Percentiles rank a stretch among this genome's conserved stretches.
Conservation (phyloP, 768 basidiomycete genomes). For the Russula vinacea region DNA sequence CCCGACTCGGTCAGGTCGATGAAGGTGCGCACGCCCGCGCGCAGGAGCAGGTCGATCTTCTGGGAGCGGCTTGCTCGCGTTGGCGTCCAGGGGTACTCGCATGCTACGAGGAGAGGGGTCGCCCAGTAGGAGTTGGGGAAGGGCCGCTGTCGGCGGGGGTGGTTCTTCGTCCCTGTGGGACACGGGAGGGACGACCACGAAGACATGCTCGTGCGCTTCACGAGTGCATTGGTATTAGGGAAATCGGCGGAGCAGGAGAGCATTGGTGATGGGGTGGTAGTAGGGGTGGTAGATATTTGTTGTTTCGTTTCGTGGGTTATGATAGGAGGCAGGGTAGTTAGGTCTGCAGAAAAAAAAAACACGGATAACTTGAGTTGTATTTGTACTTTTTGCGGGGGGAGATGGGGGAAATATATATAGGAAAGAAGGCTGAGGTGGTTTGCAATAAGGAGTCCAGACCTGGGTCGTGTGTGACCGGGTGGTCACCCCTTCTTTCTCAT, state of each 20-base stretch:
- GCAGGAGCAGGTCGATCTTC: constrained; percentile 70
- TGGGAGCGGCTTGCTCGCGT: constrained; percentile 41
- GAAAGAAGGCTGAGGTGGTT: background rate
- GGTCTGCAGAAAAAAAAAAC: background rate
- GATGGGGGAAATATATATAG: background rate
- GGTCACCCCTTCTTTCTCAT: too few relatives aligned
- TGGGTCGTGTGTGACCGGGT: background rate
- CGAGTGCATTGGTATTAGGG: background rate
- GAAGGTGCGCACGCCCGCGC: constrained; percentile 73
- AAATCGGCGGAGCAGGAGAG: constrained; percentile 11
- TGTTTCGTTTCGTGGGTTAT: background rate
- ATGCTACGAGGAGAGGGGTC: constrained; percentile 65
- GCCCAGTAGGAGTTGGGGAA: constrained; percentile 89
- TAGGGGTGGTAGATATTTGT: too few relatives aligned
- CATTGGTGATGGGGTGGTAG: background rate
- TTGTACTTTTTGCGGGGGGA: background rate
- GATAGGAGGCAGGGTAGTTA: constrained; percentile 1
- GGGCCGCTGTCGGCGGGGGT: constrained; percentile 44
- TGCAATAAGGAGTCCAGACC: constrained; percentile 1
- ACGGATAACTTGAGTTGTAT: background rate
- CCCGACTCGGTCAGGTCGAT: constrained; percentile 82
- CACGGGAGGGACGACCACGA: constrained; percentile 13
- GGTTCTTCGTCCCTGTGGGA: background rate
- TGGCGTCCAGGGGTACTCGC: constrained; percentile 79
- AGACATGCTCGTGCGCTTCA: background rate